These are phyloP conservation scores for Erigeron philadelphicus DNA, from an alignment of 140 eudicot genomes.

Conservation along the genomic window DNA sequence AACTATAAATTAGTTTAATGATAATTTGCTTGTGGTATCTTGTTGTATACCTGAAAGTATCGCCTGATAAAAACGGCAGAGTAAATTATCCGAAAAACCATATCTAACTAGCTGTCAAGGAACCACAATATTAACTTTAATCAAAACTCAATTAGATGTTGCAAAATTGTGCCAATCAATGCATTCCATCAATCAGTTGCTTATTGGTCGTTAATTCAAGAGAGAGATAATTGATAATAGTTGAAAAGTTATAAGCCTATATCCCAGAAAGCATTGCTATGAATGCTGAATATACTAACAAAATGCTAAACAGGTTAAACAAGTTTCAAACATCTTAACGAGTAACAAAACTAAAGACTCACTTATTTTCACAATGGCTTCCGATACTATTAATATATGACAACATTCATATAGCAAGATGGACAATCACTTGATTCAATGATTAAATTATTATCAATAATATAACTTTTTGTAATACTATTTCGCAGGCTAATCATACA, in stretches of 20 bases:
- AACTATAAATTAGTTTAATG: neutral
- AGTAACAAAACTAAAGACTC: neutral
- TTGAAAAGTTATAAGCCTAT: neutral
- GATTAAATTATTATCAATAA: neutral
- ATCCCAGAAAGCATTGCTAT: neutral
- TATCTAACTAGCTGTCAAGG: constrained; percentile 75
- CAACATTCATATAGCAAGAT: neutral
- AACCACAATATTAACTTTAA: constrained; percentile 18
- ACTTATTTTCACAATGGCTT: neutral
- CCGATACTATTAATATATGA: neutral
- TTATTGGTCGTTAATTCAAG: neutral
- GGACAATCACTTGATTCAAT: neutral
- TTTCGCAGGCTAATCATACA: neutral
- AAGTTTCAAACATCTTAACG: neutral
- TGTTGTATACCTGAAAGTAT: constrained; percentile 61
- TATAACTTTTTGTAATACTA: neutral
- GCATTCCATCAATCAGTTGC: neutral
- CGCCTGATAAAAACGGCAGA: constrained; percentile 74
- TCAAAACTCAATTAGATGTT: neutral
- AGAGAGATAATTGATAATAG: neutral
- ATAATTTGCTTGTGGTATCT: neutral
- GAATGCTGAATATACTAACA: neutral
- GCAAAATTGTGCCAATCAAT: neutral
- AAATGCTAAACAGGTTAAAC: neutral
- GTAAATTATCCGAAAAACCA: constrained; percentile 72